Base-by-base conservation (phyloP, 2,329 filamentous ascomycete species). In the Xylariaceae sp. region DNA sequence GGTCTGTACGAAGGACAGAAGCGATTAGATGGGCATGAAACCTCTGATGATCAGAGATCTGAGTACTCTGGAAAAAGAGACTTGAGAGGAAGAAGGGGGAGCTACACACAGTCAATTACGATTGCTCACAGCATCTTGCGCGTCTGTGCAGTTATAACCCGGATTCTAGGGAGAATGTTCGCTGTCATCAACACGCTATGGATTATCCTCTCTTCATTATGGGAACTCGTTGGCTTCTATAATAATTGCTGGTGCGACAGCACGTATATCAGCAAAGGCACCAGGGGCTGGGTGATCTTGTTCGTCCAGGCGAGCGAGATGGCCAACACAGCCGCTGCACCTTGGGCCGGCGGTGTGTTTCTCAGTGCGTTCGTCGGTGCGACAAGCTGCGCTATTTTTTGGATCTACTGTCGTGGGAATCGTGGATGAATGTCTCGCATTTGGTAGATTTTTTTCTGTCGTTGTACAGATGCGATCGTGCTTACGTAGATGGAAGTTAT, bases 181-280 rank as follows among this genome's bases (percentile, higher is more conserved):
- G 53, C 55, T 4, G 30, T 60, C 3, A 11, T 30, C 27, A 62
- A 62, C 26, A 52, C 58, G 3, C 2, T 45, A 2, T 62, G 55
- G 58, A 51, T 62, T 16, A 21, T 62, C 11, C 30, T 59, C n/a
- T 55, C 54, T 16, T 59, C 60, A 1, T 20, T 62, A 20, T 59
- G 50, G 24, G 60, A 62, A 48, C 58, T 62, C 5, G 55, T 57
- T 11, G 60, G 60, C 10, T 62, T 62, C 35, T 63, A 62, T 32
- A 57, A 61, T 42, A 61, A 60, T 24, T 62, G 60, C 50, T 64
- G 57, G 50, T 63, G 52, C 43, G 54, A 64, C 23, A 53, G 47
- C 36, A 44, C 32, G 7, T 35, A 45, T 18, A n/a, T 60, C 3
- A 55, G 46, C 13, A 57, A 45, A 26, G 53, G 58, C 3, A 13